These are phyloP conservation scores for Pulveroboletus ravenelii DNA, from an alignment of 768 basidiomycete genomes.

Conservation along the genomic window DNA sequence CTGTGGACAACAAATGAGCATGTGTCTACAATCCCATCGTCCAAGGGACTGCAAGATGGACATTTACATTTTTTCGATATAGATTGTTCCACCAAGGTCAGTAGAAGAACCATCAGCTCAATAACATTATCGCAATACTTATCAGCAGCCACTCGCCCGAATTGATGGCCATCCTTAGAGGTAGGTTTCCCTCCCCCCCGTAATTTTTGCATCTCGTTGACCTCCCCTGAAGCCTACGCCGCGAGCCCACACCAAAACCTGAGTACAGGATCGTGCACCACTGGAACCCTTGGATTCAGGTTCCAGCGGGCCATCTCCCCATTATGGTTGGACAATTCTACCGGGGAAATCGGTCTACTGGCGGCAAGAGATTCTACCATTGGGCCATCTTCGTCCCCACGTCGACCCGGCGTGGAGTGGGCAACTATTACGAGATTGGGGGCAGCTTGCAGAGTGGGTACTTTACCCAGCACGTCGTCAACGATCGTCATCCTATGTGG, in stretches of 20 bases:
- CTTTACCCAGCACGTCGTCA: conserved; percentile 10
- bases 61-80: conserved; percentile 1
- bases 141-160: conserved; percentile 4
- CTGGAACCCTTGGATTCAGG: background rate
- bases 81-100: conserved; percentile 2
- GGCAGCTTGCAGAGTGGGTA: conserved; percentile 11
- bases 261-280: conserved; percentile 8
- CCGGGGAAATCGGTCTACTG: background rate
- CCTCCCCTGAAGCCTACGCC: conserved; percentile 5
- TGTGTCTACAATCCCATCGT: background rate
- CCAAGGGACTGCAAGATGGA: background rate
- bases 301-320: conserved; percentile 12
- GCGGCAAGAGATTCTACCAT: conserved; percentile 1
- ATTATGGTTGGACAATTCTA: conserved; percentile 16
- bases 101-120: background rate
- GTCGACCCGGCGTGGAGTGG: conserved; percentile 13
- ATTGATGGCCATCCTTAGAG: conserved; percentile 3
- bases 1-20: background rate
- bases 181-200: background rate
- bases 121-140: conserved; percentile 3
- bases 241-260: background rate
- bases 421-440: conserved; percentile 19
- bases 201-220: background rate
- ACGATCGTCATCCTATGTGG: conserved; percentile 15
- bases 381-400: conserved; percentile 13